These are phyloP conservation scores for Collybia mongolica DNA, from an alignment of 768 basidiomycete species.

Conservation along the genomic window DNA sequence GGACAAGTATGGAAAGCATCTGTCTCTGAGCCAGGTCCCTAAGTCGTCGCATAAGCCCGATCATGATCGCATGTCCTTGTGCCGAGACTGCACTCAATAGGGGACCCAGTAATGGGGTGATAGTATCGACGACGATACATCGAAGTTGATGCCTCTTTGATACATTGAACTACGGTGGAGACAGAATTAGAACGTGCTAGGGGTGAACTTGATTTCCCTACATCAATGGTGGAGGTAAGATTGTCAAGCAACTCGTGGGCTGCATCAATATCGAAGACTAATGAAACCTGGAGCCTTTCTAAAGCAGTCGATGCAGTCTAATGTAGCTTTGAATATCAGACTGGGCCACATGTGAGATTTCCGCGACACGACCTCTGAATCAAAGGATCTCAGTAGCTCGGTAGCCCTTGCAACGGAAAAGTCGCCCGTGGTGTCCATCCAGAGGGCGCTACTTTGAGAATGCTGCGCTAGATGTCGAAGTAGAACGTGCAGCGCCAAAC, in stretches of 20 bases:
- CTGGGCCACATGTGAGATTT: background rate
- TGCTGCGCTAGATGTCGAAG: constrained; percentile 47
- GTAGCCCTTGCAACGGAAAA: constrained; percentile 54
- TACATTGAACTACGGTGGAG: constrained; percentile 7
- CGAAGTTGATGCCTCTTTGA: constrained; percentile 22
- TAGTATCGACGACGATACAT: constrained; percentile 61
- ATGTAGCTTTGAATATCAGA: constrained; percentile 7
- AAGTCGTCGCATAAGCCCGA: constrained; percentile 65
- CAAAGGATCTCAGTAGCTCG: constrained; percentile 30
- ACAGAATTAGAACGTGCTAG: constrained; percentile 1
- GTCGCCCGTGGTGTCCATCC: constrained; percentile 74
- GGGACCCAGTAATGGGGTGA: constrained; percentile 65
- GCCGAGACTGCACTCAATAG: constrained; percentile 63
- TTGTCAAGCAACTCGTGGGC: constrained; percentile 50
- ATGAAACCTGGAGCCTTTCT: constrained; percentile 57
- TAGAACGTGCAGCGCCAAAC: constrained; percentile 57
- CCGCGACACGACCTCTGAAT: constrained; percentile 19
- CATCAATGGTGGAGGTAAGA: constrained; percentile 26
- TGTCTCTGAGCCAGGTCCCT: constrained; percentile 44
- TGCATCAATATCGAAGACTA: constrained; percentile 58
- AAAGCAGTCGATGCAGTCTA: constrained; percentile 33
- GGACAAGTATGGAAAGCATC: constrained; percentile 52
- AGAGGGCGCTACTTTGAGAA: constrained; percentile 42
- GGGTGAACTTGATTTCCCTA: constrained; percentile 9
- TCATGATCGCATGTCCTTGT: constrained; percentile 77